Conservation (phyloP, 208 protist genomes). For the Acanthamoeba rhysodes region DNA sequence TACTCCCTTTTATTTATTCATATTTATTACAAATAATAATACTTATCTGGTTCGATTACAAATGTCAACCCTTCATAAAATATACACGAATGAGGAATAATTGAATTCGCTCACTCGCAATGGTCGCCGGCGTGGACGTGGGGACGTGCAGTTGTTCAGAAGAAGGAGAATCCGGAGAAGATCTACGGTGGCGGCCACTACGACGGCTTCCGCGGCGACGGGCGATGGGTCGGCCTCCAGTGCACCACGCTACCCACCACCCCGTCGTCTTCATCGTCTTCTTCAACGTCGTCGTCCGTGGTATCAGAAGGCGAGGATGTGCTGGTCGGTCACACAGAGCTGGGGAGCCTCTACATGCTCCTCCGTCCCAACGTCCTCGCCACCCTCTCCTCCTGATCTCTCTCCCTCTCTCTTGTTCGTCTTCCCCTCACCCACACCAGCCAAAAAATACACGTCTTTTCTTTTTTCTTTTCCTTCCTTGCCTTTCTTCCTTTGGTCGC, state of each 20-base stretch:
- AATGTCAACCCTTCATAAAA: too few species aligned
- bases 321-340: background rate
- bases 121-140: background rate
- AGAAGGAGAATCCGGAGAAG: constrained; percentile 38
- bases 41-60: background rate
- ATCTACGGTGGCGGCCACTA: constrained; percentile 27
- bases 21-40: background rate
- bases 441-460: background rate
- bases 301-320: background rate
- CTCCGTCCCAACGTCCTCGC: background rate
- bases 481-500: too few species aligned
- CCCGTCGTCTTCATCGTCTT: background rate
- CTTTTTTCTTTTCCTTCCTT: background rate
- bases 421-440: background rate
- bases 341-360: background rate
- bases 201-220: constrained; percentile 30
- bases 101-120: too few species aligned
- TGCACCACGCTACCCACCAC: background rate
- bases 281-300: too few species aligned
- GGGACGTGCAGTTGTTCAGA: background rate
- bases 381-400: too few species aligned
- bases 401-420: background rate
- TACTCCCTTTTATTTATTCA: too few species aligned
- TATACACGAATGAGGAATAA: too few species aligned
- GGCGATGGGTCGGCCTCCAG: constrained; percentile 21